Conservation (phyloP, 2,329 filamentous ascomycete species). For the Claviceps capensis region DNA sequence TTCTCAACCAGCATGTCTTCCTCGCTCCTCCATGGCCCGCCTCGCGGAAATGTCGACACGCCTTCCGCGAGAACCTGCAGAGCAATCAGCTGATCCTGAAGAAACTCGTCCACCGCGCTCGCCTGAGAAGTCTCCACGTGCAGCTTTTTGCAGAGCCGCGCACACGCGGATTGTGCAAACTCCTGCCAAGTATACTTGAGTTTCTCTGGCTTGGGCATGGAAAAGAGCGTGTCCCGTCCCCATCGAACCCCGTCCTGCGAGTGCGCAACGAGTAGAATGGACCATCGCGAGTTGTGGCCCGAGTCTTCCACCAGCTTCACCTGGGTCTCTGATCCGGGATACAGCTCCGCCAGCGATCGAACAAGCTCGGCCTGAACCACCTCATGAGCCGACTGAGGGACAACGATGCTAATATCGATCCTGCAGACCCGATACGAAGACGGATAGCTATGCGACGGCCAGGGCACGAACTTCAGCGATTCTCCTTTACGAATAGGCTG, state of each 20-base stretch:
- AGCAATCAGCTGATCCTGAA: conserved; percentile 48
- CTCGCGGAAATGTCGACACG: conserved; percentile 30
- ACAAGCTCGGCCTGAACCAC: conserved; percentile 26
- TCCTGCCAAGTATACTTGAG: conserved; percentile 11
- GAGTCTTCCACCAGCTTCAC: conserved; percentile 39
- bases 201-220: conserved; percentile 31
- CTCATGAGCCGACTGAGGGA: conserved; percentile 29
- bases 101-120: conserved; percentile 39
- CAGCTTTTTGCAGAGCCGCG: conserved; percentile 31
- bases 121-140: conserved; percentile 28
- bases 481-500: conserved; percentile 19
- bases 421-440: conserved; percentile 23
- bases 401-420: conserved; percentile 38
- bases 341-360: conserved; percentile 25
- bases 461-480: conserved; percentile 22
- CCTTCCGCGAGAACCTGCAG: conserved; percentile 46
- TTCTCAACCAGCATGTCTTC: conserved; percentile 15
- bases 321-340: conserved; percentile 28
- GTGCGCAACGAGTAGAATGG: conserved; percentile 42
- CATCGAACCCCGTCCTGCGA: conserved; percentile 31
- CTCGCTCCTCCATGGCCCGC: conserved; percentile 7
- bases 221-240: conserved; percentile 32
- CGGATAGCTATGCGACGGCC: conserved; percentile 10
- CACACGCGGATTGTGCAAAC: conserved; percentile 28
- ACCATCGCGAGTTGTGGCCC: conserved; percentile 35